Percentiles rank a stretch among this genome's conserved stretches.
phyloP scores from a whole-genome alignment of 1,139 yeast genomes.

The Yamadazyma siamensis region DNA sequence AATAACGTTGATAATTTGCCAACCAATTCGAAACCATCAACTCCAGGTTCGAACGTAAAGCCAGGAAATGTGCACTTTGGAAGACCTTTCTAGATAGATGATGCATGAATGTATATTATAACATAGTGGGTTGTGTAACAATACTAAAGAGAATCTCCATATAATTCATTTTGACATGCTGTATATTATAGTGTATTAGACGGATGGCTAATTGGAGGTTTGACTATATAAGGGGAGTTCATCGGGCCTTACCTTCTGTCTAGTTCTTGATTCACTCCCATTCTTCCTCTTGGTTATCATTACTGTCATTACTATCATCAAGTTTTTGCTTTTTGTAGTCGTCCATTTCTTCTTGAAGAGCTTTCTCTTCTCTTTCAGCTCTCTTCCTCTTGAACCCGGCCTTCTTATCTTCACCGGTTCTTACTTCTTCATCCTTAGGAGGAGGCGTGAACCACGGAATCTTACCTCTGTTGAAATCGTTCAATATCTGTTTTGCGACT shows the following conservation, averaged over 20 bases:
- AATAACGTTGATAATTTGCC: constrained; percentile 20
- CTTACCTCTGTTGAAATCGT: constrained; percentile 94
- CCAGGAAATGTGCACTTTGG: constrained; percentile 32
- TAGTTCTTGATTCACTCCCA: constrained; percentile 23
- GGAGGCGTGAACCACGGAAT: constrained; percentile 98
- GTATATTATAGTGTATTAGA: too few species aligned
- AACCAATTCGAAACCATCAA: constrained; percentile 14
- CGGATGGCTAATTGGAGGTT: neutral
- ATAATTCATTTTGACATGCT: too few species aligned
- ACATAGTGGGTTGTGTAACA: too few species aligned
- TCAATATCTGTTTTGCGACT: constrained; percentile 84
- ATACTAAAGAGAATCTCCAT: too few species aligned
- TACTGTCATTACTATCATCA: constrained; percentile 16
- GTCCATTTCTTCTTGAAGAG: constrained; percentile 13
- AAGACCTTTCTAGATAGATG: constrained; percentile 22
- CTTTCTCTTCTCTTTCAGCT: constrained; percentile 33
- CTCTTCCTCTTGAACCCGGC: constrained; percentile 52
- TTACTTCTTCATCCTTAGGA: constrained; percentile 62
- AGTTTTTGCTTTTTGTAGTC: constrained; percentile 15
- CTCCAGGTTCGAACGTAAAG: constrained; percentile 26
- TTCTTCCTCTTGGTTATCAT: constrained; percentile 18
- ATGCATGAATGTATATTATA: constrained; percentile 11
- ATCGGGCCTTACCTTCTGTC: constrained; percentile 11
- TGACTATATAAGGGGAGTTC: neutral
- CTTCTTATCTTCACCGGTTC: constrained; percentile 55